phyloP scores from a whole-genome alignment of 2,329 filamentous ascomycete species.

The Ceratocystiopsis sp. region DNA sequence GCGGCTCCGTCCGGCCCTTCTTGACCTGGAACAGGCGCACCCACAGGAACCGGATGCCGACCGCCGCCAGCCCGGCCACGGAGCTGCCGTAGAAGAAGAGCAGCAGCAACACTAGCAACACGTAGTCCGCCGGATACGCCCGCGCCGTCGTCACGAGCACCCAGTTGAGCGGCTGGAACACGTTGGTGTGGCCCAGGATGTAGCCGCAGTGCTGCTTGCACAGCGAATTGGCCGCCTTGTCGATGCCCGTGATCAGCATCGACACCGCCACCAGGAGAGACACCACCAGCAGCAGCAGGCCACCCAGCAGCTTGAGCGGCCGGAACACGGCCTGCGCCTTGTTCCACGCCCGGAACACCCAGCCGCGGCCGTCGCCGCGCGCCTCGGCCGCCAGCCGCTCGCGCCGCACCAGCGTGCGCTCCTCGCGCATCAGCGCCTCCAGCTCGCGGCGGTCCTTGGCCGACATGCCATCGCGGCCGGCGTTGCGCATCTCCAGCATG shows the following conservation, averaged over 20 bases:
- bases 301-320: slow-evolving; percentile 75
- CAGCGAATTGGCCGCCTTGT: slow-evolving; percentile 89
- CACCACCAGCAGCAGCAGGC: slow-evolving; percentile 58
- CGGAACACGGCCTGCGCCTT: slow-evolving; percentile 70
- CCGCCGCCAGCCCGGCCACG: slow-evolving; percentile 66
- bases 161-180: slow-evolving; percentile 93
- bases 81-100: slow-evolving; percentile 80
- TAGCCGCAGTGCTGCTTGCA: slow-evolving; percentile 88
- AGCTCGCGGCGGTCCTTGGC: slow-evolving; percentile 79
- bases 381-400: slow-evolving; percentile 76
- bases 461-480: slow-evolving; percentile 60
- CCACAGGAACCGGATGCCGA: slow-evolving; percentile 95
- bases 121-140: slow-evolving; percentile 82
- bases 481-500: slow-evolving; percentile 73
- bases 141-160: slow-evolving; percentile 65
- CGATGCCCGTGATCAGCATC: slow-evolving; percentile 89
- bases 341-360: slow-evolving; percentile 58
- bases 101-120: slow-evolving; percentile 70
- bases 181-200: slow-evolving; percentile 68
- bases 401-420: slow-evolving; percentile 78
- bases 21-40: slow-evolving; percentile 82
- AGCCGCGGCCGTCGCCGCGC: slow-evolving; percentile 58
- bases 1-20: slow-evolving; percentile 74
- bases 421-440: slow-evolving; percentile 72
- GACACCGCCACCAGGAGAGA: slow-evolving; percentile 67